Conservation (phyloP, 257 asterid genomes). For the Nyctanthes arbortristis region DNA sequence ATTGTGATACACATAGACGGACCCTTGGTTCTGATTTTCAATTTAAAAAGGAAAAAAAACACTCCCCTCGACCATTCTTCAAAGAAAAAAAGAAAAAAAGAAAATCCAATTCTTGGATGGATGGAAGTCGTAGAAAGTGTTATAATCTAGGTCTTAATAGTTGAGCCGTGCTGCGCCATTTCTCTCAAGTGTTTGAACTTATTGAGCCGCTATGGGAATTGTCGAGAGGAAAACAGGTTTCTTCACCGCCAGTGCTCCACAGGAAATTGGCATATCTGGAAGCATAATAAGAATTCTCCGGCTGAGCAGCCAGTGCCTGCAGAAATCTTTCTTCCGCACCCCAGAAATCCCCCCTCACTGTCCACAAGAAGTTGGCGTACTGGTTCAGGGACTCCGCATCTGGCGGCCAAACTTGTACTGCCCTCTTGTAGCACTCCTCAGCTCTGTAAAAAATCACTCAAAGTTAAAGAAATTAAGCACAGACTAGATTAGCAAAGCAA, state of each 20-base stretch:
- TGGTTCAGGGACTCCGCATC: conserved; percentile 65
- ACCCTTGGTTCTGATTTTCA: no score
- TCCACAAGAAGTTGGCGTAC: conserved; percentile 85
- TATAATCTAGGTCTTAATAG: not conserved
- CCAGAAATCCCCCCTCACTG: conserved; percentile 52
- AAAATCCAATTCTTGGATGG: not conserved
- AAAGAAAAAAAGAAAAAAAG: no score
- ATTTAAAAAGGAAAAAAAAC: no score
- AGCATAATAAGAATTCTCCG: conserved; percentile 48
- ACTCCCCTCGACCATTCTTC: not conserved
- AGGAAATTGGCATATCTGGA: conserved; percentile 72
- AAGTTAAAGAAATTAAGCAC: not conserved
- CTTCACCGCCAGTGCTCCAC: conserved; percentile 92
- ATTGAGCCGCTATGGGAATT: conserved; percentile 14
- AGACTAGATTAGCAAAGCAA: not conserved
- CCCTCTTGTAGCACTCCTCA: conserved; percentile 81
- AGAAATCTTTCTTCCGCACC: conserved; percentile 75
- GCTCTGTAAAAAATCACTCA: conserved; percentile 48
- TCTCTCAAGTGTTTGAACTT: conserved; percentile 26
- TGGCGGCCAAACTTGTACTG: conserved; percentile 53
- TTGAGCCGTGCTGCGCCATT: not conserved
- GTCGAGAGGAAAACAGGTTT: conserved; percentile 68
- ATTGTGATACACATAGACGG: not conserved
- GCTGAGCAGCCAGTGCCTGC: conserved; percentile 60
- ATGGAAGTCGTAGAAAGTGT: not conserved